Evolutionary conservation across 805 yeast species (phyloP), one percentile per base, ranked within the genome.

Genomic region (Candida cerambycidarum): DNA sequence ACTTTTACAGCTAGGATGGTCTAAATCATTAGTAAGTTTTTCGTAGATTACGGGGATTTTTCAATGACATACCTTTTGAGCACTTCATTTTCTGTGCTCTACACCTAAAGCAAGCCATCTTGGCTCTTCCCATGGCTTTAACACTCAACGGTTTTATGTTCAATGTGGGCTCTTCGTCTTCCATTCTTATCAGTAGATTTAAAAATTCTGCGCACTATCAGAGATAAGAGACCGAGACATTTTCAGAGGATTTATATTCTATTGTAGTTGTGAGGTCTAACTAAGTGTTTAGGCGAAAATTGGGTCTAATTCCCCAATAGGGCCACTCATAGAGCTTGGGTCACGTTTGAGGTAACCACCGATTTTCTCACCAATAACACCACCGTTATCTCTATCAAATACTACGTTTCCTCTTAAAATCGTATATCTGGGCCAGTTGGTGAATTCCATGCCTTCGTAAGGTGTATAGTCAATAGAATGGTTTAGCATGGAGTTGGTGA

Each of bases 401-500:
- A 60, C 59, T 8, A 65, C 47, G 1, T 55, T 25, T 3, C 76
- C 76, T 42, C 73, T 61, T 16, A 69, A 51, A 9, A 71, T 48
- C 1, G 76, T 71, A 41, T 56, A 70, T 34, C 72, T 56, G n/a
- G 78, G 77, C 77, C 77, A 73, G 46, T 73, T 73, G 24, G 62
- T 59, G 44, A 73, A 58, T 11, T 37, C 48, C 64, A 67, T 55
- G 5, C 72, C 69, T 52, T 64, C 73, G 43, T 51, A 68, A 10
- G 73, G 71, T 1, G 71, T 57, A 40, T 68, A 63, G 46, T 69
- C 75, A 38, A 68, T 60, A 23, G 57, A 58, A 45, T 67, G 72
- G 43, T 63, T 62, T 11, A 68, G 43, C 60, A 61, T 56, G 1
- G 42, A 52, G 42, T 67, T 67, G 24, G 42, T 52, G 23, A 42